phyloP scores from a whole-genome alignment of 2,329 filamentous ascomycete species.

The Beauveria australis region DNA sequence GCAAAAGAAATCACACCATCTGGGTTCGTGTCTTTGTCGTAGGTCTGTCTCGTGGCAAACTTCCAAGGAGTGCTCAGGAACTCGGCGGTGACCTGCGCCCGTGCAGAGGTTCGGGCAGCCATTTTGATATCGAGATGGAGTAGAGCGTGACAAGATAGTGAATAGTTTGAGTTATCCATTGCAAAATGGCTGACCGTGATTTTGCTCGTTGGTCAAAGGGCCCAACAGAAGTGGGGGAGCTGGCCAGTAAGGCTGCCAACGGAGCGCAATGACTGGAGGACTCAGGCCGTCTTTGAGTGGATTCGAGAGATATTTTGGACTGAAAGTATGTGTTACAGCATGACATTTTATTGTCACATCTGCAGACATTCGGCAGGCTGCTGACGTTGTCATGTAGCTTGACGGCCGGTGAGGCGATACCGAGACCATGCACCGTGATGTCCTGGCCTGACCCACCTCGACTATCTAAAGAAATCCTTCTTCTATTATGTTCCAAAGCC shows the following conservation, averaged over 20 bases:
- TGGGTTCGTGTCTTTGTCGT: conserved; percentile 29
- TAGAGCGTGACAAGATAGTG: neutral
- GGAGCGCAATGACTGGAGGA: neutral
- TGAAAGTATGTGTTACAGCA: neutral
- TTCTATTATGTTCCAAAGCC: neutral
- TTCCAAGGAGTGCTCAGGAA: conserved; percentile 24
- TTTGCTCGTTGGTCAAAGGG: conserved; percentile 2
- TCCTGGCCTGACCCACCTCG: conserved; percentile 3
- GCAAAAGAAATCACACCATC: conserved; percentile 39
- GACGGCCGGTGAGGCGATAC: neutral
- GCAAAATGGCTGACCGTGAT: neutral
- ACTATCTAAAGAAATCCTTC: neutral
- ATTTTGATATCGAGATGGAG: neutral
- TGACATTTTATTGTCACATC: neutral
- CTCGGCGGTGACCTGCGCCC: conserved; percentile 18
- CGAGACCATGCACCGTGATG: conserved; percentile 9
- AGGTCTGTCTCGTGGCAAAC: conserved; percentile 25
- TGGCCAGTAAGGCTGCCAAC: too few relatives aligned
- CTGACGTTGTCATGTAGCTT: neutral
- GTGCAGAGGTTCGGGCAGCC: conserved; percentile 16
- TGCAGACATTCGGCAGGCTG: neutral
- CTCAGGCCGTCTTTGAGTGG: neutral
- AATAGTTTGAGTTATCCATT: neutral
- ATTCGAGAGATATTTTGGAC: neutral
- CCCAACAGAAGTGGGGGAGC: conserved; percentile 7